Percentiles rank a stretch among this genome's conserved stretches.
Evolutionary conservation across 148 eudicot genomes (phyloP).

Genomic region (Suaeda aralocaspica): DNA sequence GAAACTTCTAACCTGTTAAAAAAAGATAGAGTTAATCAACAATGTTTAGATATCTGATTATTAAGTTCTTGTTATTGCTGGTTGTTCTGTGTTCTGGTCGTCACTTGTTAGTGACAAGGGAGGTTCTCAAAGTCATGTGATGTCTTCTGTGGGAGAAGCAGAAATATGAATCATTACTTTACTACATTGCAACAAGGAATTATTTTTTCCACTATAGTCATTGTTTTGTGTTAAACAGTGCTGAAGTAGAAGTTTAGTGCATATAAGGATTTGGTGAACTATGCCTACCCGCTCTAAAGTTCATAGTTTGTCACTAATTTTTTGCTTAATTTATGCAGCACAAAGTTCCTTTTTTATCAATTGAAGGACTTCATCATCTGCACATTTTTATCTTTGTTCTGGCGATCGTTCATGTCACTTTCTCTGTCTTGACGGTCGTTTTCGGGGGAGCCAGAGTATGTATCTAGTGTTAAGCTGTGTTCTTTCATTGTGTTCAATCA

Average conservation of each 20-base stretch:
- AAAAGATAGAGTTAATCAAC: background rate
- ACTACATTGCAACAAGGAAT: background rate
- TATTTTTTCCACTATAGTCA: background rate
- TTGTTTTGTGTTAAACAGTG: background rate
- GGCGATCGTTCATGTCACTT: conserved; percentile 72
- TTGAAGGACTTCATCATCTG: conserved; percentile 79
- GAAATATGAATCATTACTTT: background rate
- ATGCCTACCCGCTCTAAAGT: background rate
- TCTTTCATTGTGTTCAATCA: background rate
- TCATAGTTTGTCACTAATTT: background rate
- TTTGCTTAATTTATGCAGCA: conserved; percentile 32
- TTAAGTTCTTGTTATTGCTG: background rate
- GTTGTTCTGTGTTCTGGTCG: background rate
- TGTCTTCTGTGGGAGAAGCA: background rate
- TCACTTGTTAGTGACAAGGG: background rate
- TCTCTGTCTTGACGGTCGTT: conserved; percentile 64
- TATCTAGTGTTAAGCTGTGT: conserved; percentile 9
- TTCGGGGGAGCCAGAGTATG: conserved; percentile 71
- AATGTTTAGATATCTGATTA: background rate
- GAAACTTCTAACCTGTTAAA: no score
- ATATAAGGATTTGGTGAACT: background rate
- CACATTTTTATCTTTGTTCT: conserved; percentile 91
- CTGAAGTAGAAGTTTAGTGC: background rate
- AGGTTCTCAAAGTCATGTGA: background rate
- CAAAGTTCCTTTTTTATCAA: conserved; percentile 67